Evolutionary conservation across 129 eudicot genomes (phyloP).

Genomic region (Flaveria ramosissima): DNA sequence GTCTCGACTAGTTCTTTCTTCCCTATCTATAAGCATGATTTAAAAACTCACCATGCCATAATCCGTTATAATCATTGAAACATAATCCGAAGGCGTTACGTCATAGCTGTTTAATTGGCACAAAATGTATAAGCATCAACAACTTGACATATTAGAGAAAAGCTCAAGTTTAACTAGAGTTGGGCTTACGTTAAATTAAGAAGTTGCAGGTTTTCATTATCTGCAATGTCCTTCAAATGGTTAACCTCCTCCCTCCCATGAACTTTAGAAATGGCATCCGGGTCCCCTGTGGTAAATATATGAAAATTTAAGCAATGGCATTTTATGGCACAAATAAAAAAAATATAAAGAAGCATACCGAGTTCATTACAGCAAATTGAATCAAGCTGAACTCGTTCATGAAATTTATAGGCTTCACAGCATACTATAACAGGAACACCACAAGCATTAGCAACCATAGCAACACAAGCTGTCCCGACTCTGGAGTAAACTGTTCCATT

Average conservation of each 20-base stretch:
- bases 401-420: constrained; percentile 98
- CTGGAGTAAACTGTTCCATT: constrained; percentile 94
- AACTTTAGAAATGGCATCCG: constrained; percentile 71
- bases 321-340: not conserved
- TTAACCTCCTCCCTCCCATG: constrained; percentile 67
- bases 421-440: constrained; percentile 87
- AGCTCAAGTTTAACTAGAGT: not conserved
- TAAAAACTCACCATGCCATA: constrained; percentile 84
- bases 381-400: constrained; percentile 96
- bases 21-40: not conserved
- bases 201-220: constrained; percentile 70
- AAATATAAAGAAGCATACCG: constrained; percentile 51
- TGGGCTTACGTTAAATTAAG: constrained; percentile 72
- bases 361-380: constrained; percentile 96
- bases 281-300: constrained; percentile 62
- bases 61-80: constrained; percentile 90
- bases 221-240: constrained; percentile 61
- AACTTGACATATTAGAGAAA: not conserved
- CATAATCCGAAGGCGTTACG: constrained; percentile 87
- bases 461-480: constrained; percentile 96
- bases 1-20: not conserved
- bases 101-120: constrained; percentile 64
- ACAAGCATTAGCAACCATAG: constrained; percentile 97
- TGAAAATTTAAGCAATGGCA: not conserved
- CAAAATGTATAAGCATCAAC: constrained; percentile 17